Base-by-base conservation (phyloP, 164 flowering plant species). In the Sextonia rubra region DNA sequence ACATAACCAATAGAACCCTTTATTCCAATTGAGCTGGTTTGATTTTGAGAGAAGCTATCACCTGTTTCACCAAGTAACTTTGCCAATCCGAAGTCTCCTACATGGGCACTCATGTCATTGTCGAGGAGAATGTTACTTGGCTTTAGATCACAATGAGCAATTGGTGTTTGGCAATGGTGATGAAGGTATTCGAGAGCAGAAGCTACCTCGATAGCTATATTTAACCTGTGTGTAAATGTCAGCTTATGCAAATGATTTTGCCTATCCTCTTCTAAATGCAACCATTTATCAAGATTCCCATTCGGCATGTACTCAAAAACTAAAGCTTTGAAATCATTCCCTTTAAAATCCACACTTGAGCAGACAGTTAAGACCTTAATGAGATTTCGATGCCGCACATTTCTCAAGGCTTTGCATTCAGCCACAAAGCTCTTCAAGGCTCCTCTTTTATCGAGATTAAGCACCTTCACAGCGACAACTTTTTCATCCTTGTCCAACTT, bases 391-490 rank as follows among this genome's bases (percentile, higher is more conserved):
- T 83, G 85, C 18, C 83, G 49, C 5, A 79, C 56, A 61, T 72
- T 79, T 71, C 76, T 70, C 71, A 79, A 23, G 17, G 81, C 81
- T 24, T 76, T 3, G 47, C 84, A 81, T 71, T 81, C 86, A 0
- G 82, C 79, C 30, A 65, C 65, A 72, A 81, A 83, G 66, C 81
- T 77, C 78, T 79, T 60, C 5, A 65, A 3, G 60, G 69, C 66
- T 73, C 78, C 78, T 3, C 23, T 55, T 11, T 60, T 69, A 24
- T 76, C 68, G 64, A 79, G 72, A 4, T 81, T 70, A 18, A 81
- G 69, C 5, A 83, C 84, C 64, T 83, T 83, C 30, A 81, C 75
- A 20, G 84, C 86, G 69, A 81, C 80, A 48, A 27, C 12, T 52
- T 18, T 44, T 56, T 64, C 73, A 37, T 64, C 61, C 3, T 3